phyloP scores from a whole-genome alignment of 805 yeast genomes.

The Vanderwaltozyma yarrowii region DNA sequence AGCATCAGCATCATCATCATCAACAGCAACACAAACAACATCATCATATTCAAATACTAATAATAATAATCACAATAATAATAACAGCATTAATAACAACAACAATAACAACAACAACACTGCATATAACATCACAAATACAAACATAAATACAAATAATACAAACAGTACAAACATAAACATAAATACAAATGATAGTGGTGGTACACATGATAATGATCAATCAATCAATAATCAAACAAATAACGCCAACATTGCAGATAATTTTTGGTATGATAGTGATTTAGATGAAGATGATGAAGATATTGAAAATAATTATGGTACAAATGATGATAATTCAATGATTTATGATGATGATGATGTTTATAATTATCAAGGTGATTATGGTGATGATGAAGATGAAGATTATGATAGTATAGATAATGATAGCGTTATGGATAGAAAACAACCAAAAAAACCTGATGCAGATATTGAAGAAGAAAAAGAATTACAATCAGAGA shows the following conservation, averaged over 20 bases:
- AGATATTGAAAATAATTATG: conserved; percentile 41
- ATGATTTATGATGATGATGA: conserved; percentile 36
- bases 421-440: conserved; percentile 28
- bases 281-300: conserved; percentile 62
- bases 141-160: background rate
- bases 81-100: conserved; percentile 3
- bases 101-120: background rate
- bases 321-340: conserved; percentile 28
- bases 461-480: conserved; percentile 28
- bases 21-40: background rate
- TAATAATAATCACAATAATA: conserved; percentile 2
- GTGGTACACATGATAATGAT: background rate
- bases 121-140: background rate
- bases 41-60: conserved; percentile 4
- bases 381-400: conserved; percentile 30
- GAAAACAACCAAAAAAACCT: conserved; percentile 25
- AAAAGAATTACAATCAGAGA: conserved; percentile 5
- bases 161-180: background rate
- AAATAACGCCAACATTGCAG: conserved; percentile 40
- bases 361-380: conserved; percentile 33
- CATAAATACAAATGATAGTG: too few species aligned
- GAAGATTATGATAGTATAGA: conserved; percentile 27
- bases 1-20: background rate
- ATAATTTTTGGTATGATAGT: conserved; percentile 72
- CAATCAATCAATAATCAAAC: background rate